Evolutionary conservation across 345 rosid species (phyloP).

Genomic region (Salix caprea): DNA sequence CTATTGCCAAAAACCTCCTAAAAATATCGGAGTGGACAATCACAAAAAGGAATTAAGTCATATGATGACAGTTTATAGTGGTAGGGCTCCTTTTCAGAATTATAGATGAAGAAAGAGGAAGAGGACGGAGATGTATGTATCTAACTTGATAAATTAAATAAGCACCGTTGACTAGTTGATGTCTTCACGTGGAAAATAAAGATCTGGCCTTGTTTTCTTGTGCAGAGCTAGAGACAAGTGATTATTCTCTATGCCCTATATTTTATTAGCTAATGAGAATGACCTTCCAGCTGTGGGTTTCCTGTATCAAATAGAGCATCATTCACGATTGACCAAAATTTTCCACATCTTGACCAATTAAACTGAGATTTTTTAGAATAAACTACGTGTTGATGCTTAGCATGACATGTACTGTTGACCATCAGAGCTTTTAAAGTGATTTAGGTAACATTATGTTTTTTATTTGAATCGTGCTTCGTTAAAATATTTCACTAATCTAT

Average conservation of each 20-base stretch:
- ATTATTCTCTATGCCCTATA: slow-evolving; percentile 30
- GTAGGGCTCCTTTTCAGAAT: slow-evolving; percentile 8
- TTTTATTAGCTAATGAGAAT: slow-evolving; percentile 4
- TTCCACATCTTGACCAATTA: slow-evolving; percentile 38
- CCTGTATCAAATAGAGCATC: slow-evolving; percentile 23
- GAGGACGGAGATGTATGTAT: background rate
- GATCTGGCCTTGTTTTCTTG: slow-evolving; percentile 2
- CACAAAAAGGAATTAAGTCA: background rate
- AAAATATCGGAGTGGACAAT: too few relatives aligned
- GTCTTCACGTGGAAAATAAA: slow-evolving; percentile 28
- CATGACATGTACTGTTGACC: background rate
- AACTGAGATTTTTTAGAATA: slow-evolving; percentile 32
- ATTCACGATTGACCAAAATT: slow-evolving; percentile 27
- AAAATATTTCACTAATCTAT: too few relatives aligned
- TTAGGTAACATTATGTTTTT: too few relatives aligned
- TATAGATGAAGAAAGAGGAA: slow-evolving; percentile 1
- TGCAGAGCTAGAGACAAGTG: slow-evolving; percentile 15
- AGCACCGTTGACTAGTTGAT: slow-evolving; percentile 28
- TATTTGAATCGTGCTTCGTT: too few relatives aligned
- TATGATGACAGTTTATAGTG: background rate
- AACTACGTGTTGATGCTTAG: background rate
- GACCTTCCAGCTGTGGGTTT: slow-evolving; percentile 45
- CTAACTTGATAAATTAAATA: background rate
- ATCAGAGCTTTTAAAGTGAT: background rate
- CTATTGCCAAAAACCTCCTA: background rate